Evolutionary conservation across 2,329 filamentous ascomycete genomes (phyloP).

Genomic region (Calcarisporium arbuscula): DNA sequence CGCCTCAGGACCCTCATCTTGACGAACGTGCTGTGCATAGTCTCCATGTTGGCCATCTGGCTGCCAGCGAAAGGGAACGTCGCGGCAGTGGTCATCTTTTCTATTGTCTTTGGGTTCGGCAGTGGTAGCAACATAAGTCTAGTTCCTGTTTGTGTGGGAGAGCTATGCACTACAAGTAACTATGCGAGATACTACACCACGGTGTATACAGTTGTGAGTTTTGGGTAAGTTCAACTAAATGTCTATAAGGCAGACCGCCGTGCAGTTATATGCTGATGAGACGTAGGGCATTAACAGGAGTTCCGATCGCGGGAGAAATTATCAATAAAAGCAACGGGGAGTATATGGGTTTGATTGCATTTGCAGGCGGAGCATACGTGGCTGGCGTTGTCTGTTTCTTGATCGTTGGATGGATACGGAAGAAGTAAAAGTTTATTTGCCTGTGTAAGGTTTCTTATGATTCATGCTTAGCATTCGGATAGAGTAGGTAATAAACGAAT

Average conservation of each 20-base stretch:
- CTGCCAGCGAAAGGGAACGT: slow-evolving; percentile 41
- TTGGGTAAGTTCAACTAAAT: slow-evolving; percentile 48
- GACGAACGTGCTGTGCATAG: slow-evolving; percentile 39
- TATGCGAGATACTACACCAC: slow-evolving; percentile 64
- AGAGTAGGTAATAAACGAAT: no score
- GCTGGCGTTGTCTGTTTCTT: slow-evolving; percentile 3
- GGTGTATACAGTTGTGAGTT: slow-evolving; percentile 63
- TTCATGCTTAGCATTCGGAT: no score
- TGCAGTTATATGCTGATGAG: neutral
- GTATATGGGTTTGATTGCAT: slow-evolving; percentile 57
- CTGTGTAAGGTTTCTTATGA: no score
- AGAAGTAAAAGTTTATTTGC: no score
- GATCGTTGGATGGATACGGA: neutral
- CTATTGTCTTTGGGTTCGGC: slow-evolving; percentile 49
- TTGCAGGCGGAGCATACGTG: slow-evolving; percentile 36
- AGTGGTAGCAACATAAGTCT: slow-evolving; percentile 62
- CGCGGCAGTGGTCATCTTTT: slow-evolving; percentile 28
- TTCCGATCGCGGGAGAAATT: slow-evolving; percentile 58
- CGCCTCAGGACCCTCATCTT: slow-evolving; percentile 55
- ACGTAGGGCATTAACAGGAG: slow-evolving; percentile 42
- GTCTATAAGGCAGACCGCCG: no score
- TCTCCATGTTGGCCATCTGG: slow-evolving; percentile 56
- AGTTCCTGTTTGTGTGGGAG: slow-evolving; percentile 64
- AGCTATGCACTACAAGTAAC: slow-evolving; percentile 60
- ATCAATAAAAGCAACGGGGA: slow-evolving; percentile 44